Conservation (phyloP, 75 land plant genomes). For the Pinus tabuliformis region DNA sequence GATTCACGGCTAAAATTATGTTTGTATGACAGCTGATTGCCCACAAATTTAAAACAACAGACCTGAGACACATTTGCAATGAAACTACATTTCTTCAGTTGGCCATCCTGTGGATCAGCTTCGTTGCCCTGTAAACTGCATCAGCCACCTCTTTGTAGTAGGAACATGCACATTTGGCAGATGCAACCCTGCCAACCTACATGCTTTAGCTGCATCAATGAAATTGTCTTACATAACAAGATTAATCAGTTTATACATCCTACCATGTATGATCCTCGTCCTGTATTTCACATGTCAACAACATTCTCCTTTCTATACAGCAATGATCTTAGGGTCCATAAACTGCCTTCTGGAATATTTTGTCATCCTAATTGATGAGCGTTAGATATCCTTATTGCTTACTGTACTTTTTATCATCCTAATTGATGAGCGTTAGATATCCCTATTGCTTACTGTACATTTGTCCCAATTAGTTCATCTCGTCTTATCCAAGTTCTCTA, state of each 20-base stretch:
- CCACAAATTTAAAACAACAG: not conserved
- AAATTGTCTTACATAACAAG: not conserved
- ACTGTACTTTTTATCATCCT: not conserved
- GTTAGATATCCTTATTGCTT: no score
- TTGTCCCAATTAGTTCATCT: not conserved
- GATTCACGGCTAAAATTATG: not conserved
- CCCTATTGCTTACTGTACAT: no score
- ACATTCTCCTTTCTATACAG: not conserved
- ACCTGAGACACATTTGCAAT: not conserved
- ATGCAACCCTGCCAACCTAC: not conserved
- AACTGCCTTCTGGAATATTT: not conserved
- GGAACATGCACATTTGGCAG: not conserved
- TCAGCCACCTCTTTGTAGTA: not conserved
- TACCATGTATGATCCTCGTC: no score
- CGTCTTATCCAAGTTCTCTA: not conserved
- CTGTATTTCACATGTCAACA: not conserved
- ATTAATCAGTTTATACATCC: no score
- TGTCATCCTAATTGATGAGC: no score
- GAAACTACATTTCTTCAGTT: not conserved
- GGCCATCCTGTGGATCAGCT: not conserved
- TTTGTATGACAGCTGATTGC: not conserved
- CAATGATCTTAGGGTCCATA: conserved; percentile 1
- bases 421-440: no score
- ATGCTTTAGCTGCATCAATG: not conserved
- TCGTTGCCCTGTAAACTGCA: not conserved